Conservation (phyloP, 495 filamentous ascomycete species). For the Hypoxylon fragiforme region DNA sequence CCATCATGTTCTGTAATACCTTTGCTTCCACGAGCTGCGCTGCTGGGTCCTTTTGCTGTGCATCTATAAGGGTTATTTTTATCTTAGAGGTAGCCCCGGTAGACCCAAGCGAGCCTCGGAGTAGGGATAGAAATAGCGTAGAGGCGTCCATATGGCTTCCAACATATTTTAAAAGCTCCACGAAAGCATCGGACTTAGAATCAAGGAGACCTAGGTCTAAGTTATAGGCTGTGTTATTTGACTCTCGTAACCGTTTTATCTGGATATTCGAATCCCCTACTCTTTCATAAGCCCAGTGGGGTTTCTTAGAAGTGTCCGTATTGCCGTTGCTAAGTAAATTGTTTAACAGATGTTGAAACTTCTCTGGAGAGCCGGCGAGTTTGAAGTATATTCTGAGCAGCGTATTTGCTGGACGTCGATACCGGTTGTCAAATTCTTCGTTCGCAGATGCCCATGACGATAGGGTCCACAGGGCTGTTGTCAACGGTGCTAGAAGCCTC, state of each 20-base stretch:
- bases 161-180: slow-evolving; percentile 55
- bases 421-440: slow-evolving; percentile 32
- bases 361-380: slow-evolving; percentile 48
- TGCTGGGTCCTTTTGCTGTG: slow-evolving; percentile 46
- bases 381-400: slow-evolving; percentile 52
- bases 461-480: slow-evolving; percentile 72
- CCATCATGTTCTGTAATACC: slow-evolving; percentile 67
- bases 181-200: slow-evolving; percentile 53
- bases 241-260: slow-evolving; percentile 19
- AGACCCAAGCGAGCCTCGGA: slow-evolving; percentile 61
- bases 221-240: neutral
- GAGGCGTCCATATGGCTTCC: slow-evolving; percentile 62
- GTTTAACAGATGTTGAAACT: slow-evolving; percentile 44
- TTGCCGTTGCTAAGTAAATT: slow-evolving; percentile 49
- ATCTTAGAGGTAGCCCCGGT: slow-evolving; percentile 24
- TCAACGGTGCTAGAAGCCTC: slow-evolving; percentile 63
- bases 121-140: slow-evolving; percentile 64
- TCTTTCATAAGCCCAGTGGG: slow-evolving; percentile 44
- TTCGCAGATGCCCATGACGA: slow-evolving; percentile 52
- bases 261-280: slow-evolving; percentile 33
- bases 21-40: slow-evolving; percentile 62
- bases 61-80: slow-evolving; percentile 33
- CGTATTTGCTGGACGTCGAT: slow-evolving; percentile 43
- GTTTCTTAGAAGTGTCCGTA: slow-evolving; percentile 19
- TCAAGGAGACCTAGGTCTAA: slow-evolving; percentile 30